Base-by-base conservation (phyloP, 768 basidiomycete species). In the Multifurca ochricompacta region DNA sequence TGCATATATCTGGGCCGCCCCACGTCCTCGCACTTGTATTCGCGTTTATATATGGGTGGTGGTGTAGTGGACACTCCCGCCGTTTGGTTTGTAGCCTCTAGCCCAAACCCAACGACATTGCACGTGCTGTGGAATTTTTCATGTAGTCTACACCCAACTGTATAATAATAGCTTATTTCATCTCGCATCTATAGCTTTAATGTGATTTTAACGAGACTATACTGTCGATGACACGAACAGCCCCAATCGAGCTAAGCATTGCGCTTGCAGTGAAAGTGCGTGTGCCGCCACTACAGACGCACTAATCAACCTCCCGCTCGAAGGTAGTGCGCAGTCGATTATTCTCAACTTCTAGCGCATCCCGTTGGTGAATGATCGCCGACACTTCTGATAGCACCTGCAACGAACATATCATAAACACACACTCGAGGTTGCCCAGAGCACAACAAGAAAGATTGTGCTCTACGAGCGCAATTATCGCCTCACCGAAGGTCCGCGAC, bases 331-430 rank as follows among this genome's bases (percentile, higher is more conserved):
- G 42, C 44, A 56, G 23, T 13, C 44, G 50, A 23, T 23, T 11
- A 18, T 51, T 40, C 44, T 56, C 36, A 28, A 37, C 37, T 32
- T 51, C 49, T 4, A 56, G 14, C 19, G 48, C 30, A 40, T 56
- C 54, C 7, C 48, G 27, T 27, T 56, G 13, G 31, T 28, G 37
- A 28, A 51, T 51, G 19, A 51, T 51, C 23, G 37, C 37, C 9
- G 43, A 45, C 43, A 56, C 51, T 10, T 56, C 48, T 2, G 43
- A 37, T 10, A 51, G 36, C 16, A 51, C 27, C 49, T 56, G 37
- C 43, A 19, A 27, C 14, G 16, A 28, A 9, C 21, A 50, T 4
- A 21, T 56, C 42, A 49, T n/a, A n/a, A n/a, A n/a, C n/a, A n/a
- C n/a, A n/a, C n/a, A n/a, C n/a, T n/a, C n/a, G n/a, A n/a, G n/a